Evolutionary conservation across 2,329 filamentous ascomycete genomes (phyloP).

Genomic region (Aureobasidium sp.): DNA sequence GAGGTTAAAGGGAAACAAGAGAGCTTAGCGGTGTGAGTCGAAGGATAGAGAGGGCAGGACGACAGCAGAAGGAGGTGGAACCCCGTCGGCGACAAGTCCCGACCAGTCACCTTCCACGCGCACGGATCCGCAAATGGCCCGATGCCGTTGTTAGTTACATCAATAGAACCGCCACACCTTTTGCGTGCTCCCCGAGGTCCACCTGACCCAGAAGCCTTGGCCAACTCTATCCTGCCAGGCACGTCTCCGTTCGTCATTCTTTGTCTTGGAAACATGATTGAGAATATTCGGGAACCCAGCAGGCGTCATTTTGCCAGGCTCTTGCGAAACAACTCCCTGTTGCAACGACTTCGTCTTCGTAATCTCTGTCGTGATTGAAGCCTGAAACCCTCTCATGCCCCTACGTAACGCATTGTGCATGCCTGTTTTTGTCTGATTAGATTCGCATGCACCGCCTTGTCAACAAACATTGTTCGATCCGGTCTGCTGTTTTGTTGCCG

Average conservation of each 20-base stretch:
- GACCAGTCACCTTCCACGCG: not conserved
- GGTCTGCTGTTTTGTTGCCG: slow-evolving; percentile 4
- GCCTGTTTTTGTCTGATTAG: not conserved
- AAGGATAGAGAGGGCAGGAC: slow-evolving; percentile 7
- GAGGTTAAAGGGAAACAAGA: not conserved
- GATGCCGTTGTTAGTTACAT: not conserved
- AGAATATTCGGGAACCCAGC: slow-evolving; percentile 3
- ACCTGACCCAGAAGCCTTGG: not conserved
- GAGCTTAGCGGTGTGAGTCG: slow-evolving; percentile 11
- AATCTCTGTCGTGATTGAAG: not conserved
- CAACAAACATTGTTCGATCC: slow-evolving; percentile 7
- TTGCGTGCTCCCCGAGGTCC: slow-evolving; percentile 3
- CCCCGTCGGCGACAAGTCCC: slow-evolving; percentile 5
- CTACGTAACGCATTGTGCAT: not conserved
- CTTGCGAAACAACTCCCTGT: not conserved
- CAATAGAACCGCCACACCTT: slow-evolving; percentile 3
- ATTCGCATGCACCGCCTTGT: slow-evolving; percentile 1
- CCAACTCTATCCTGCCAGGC: not conserved
- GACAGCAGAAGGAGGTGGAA: slow-evolving; percentile 6
- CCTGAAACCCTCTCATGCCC: not conserved
- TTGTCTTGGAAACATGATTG: not conserved
- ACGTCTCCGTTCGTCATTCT: slow-evolving; percentile 8
- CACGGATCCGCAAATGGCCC: slow-evolving; percentile 2
- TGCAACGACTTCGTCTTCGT: not conserved
- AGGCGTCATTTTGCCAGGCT: not conserved